Evolutionary conservation across 371 early-diverging fungal species (phyloP).

Genomic region (Mucor saturninus): DNA sequence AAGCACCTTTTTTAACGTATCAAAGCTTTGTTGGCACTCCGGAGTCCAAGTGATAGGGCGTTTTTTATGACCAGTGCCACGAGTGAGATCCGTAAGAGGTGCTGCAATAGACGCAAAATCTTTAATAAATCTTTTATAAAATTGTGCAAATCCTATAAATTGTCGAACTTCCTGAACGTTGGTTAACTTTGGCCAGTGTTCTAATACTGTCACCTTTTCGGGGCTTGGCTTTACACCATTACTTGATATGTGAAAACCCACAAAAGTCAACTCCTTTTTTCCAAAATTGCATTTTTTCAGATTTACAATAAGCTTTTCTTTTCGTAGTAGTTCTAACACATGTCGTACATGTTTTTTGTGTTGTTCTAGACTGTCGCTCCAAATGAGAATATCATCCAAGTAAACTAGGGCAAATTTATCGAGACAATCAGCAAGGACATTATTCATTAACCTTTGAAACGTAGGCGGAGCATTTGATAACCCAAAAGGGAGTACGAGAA

Average conservation of each 20-base stretch:
- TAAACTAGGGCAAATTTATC: constrained; percentile 52
- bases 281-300: constrained; percentile 59
- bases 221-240: constrained; percentile 32
- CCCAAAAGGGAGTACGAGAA: constrained; percentile 51
- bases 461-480: constrained; percentile 49
- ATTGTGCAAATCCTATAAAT: constrained; percentile 40
- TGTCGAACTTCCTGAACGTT: constrained; percentile 41
- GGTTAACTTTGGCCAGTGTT: constrained; percentile 38
- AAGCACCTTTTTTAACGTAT: constrained; percentile 24
- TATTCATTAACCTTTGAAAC: constrained; percentile 47
- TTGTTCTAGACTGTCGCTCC: constrained; percentile 43
- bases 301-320: constrained; percentile 44
- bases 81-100: constrained; percentile 46
- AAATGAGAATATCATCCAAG: constrained; percentile 67
- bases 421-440: constrained; percentile 32
- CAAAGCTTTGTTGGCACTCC: constrained; percentile 28
- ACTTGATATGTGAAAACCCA: constrained; percentile 44
- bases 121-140: constrained; percentile 40
- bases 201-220: constrained; percentile 36
- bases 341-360: constrained; percentile 43
- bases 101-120: constrained; percentile 39
- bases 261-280: constrained; percentile 37
- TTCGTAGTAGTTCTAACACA: constrained; percentile 40
- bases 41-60: constrained; percentile 28
- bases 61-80: too few species aligned